These are phyloP conservation scores for Leccinum variicolor DNA, from an alignment of 768 basidiomycete genomes.

Conservation along the genomic window DNA sequence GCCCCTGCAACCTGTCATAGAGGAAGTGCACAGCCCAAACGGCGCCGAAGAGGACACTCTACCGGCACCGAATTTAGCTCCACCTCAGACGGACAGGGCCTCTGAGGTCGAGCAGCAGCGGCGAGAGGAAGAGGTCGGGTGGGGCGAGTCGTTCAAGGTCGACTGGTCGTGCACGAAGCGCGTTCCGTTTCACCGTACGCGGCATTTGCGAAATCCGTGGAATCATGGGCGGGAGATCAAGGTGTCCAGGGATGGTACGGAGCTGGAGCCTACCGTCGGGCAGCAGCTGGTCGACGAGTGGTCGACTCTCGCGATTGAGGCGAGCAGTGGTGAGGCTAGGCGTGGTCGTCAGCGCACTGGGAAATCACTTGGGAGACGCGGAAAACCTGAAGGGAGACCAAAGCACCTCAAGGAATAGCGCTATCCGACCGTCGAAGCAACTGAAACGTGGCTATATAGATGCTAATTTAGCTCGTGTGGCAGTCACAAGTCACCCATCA, in stretches of 20 bases:
- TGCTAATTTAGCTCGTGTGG: too few species aligned
- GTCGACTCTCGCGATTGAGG: conserved; percentile 36
- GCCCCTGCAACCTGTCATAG: conserved; percentile 21
- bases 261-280: conserved; percentile 79
- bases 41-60: conserved; percentile 17
- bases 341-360: conserved; percentile 1
- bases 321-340: not conserved
- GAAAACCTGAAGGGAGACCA: not conserved
- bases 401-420: not conserved
- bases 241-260: conserved; percentile 87
- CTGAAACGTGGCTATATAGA: not conserved
- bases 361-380: not conserved
- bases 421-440: not conserved
- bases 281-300: conserved; percentile 69
- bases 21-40: conserved; percentile 12
- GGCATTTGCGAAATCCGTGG: conserved; percentile 89
- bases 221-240: conserved; percentile 82
- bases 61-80: not conserved
- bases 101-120: not conserved
- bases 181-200: conserved; percentile 72
- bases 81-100: not conserved
- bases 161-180: conserved; percentile 75
- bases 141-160: conserved; percentile 80
- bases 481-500: too few species aligned
- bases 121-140: conserved; percentile 32